Percentiles rank a stretch among this genome's conserved stretches.
Evolutionary conservation across 441 rosid species (phyloP).

Genomic region (Aleurites moluccanus): DNA sequence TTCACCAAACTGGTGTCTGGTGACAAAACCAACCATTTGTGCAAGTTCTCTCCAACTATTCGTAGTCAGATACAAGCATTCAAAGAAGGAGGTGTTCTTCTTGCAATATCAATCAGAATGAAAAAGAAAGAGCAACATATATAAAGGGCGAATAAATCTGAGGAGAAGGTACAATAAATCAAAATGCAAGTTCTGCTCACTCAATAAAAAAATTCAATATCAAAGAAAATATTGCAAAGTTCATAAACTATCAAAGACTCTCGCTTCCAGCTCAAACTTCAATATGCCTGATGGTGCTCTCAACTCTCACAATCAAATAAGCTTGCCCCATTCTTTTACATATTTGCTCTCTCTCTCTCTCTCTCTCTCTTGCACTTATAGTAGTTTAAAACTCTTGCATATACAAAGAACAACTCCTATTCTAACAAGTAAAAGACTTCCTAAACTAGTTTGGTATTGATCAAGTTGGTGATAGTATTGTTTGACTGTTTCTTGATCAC

Average conservation of each 20-base stretch:
- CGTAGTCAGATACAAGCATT: neutral
- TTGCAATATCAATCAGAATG: neutral
- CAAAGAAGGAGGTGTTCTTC: neutral
- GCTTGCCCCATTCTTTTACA: neutral
- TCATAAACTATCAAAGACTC: neutral
- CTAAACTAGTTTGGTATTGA: neutral
- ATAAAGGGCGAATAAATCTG: neutral
- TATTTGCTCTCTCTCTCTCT: neutral
- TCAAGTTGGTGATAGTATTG: neutral
- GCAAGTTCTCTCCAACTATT: neutral
- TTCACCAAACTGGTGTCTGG: neutral
- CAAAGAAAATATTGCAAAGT: neutral
- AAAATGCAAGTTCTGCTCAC: neutral
- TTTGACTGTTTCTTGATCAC: neutral
- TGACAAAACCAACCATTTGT: neutral
- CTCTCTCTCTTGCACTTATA: too few species aligned
- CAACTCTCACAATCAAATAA: neutral
- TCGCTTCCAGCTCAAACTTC: neutral
- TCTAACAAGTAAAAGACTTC: neutral
- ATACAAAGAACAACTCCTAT: neutral
- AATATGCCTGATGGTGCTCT: neutral
- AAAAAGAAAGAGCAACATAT: neutral
- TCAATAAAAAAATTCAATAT: neutral
- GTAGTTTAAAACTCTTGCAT: neutral
- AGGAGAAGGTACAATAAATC: neutral